These are phyloP conservation scores for Colletotrichum tropicicola DNA, from an alignment of 2,329 filamentous ascomycete species.

Conservation along the genomic window DNA sequence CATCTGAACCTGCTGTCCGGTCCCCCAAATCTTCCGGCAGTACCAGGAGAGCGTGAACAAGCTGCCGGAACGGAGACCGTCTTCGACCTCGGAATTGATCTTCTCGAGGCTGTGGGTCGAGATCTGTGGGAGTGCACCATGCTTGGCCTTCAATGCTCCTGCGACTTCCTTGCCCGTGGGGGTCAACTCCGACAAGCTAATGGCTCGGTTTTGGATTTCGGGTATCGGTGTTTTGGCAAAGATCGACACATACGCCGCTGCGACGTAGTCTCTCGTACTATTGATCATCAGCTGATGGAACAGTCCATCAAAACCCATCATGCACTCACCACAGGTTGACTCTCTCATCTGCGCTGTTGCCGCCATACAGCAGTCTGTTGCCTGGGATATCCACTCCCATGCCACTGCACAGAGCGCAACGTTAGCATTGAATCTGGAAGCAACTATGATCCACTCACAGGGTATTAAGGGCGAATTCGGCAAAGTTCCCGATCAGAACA, in stretches of 20 bases:
- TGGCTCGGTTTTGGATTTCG: slow-evolving; percentile 32
- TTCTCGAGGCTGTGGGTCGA: slow-evolving; percentile 34
- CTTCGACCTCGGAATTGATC: slow-evolving; percentile 34
- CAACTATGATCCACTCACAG: no score
- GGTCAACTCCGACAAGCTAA: slow-evolving; percentile 36
- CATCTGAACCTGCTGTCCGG: slow-evolving; percentile 31
- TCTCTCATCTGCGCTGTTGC: background rate
- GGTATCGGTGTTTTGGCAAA: slow-evolving; percentile 35
- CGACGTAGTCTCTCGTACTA: slow-evolving; percentile 39
- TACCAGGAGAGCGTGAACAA: slow-evolving; percentile 36
- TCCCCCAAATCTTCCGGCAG: slow-evolving; percentile 39
- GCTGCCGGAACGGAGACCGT: slow-evolving; percentile 27
- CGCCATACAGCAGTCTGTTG: slow-evolving; percentile 3
- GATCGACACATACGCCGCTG: slow-evolving; percentile 37
- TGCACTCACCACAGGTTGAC: slow-evolving; percentile 4
- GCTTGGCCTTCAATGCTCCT: slow-evolving; percentile 30
- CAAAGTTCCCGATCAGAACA: slow-evolving; percentile 36
- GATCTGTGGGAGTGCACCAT: slow-evolving; percentile 30
- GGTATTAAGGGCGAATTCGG: slow-evolving; percentile 35
- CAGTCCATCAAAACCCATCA: fast-evolving
- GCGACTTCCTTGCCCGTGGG: slow-evolving; percentile 37
- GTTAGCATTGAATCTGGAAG: no score
- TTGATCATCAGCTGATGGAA: background rate
- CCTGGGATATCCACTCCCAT: slow-evolving; percentile 8
- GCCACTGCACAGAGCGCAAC: no score